Percentiles rank a stretch among this genome's conserved stretches.
Evolutionary conservation across 2,329 filamentous ascomycete species (phyloP).

Genomic region (Fusarium sp.): DNA sequence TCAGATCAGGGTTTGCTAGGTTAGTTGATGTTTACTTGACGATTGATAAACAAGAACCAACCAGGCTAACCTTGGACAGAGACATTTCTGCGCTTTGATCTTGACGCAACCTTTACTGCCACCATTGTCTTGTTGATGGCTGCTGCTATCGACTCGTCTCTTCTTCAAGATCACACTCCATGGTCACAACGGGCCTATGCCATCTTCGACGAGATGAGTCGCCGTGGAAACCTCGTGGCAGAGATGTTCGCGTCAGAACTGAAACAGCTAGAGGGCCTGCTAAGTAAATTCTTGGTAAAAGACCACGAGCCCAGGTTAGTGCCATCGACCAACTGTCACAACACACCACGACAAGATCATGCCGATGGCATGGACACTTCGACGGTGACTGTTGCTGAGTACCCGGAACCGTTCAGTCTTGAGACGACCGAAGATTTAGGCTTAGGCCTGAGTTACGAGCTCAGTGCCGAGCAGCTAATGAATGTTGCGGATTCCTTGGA

Average conservation of each 20-base stretch:
- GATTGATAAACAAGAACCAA: fast-evolving
- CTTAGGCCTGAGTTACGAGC: constrained; percentile 28
- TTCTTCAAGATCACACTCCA: constrained; percentile 47
- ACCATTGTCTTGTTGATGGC: constrained; percentile 54
- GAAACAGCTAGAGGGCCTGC: constrained; percentile 18
- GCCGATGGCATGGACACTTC: neutral
- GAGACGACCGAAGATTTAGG: constrained; percentile 18
- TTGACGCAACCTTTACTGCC: constrained; percentile 41
- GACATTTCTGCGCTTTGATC: constrained; percentile 25
- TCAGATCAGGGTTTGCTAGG: constrained; percentile 31
- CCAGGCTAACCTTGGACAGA: constrained; percentile 1
- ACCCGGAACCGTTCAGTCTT: constrained; percentile 3
- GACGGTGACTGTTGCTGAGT: neutral
- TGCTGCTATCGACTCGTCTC: constrained; percentile 49
- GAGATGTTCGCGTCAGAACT: constrained; percentile 46
- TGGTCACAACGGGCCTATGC: constrained; percentile 56
- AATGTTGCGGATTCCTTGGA: constrained; percentile 35
- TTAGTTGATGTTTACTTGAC: neutral
- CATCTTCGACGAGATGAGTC: constrained; percentile 60
- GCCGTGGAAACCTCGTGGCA: constrained; percentile 58
- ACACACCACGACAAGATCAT: neutral
- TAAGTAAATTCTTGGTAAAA: constrained; percentile 10
- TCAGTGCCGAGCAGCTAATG: constrained; percentile 35
- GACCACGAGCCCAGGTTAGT: neutral
- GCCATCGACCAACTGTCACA: neutral